These are phyloP conservation scores for Lathyrus sativus DNA, from an alignment of 306 rosid genomes.

Conservation along the genomic window DNA sequence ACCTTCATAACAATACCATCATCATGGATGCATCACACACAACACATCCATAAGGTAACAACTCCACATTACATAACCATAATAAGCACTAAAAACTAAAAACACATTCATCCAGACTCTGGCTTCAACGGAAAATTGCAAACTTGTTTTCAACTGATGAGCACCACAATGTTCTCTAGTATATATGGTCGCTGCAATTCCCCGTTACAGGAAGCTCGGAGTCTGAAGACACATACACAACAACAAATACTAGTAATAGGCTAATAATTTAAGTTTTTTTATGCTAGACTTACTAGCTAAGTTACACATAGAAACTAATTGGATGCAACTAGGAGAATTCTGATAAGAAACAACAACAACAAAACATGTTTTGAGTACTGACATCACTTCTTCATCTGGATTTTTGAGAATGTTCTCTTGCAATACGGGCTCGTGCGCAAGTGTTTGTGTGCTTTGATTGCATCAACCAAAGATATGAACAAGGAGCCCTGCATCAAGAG, in stretches of 20 bases:
- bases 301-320: neutral
- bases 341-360: constrained; percentile 8
- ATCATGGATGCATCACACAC: neutral
- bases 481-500: constrained; percentile 55
- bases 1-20: constrained; percentile 4
- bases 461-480: constrained; percentile 56
- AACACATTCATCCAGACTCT: neutral
- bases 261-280: neutral
- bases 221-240: constrained; percentile 4
- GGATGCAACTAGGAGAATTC: neutral
- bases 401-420: constrained; percentile 63
- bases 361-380: neutral
- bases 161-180: neutral
- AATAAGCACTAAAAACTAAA: neutral
- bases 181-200: neutral
- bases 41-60: constrained; percentile 35
- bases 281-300: constrained; percentile 1
- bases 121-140: neutral
- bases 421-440: constrained; percentile 69
- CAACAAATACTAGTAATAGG: neutral
- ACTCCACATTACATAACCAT: constrained; percentile 35
- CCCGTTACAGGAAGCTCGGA: neutral
- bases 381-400: neutral
- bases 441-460: constrained; percentile 45
- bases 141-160: neutral